Conservation (phyloP, 306 rosid species). For the Gynostemma pentaphyllum region DNA sequence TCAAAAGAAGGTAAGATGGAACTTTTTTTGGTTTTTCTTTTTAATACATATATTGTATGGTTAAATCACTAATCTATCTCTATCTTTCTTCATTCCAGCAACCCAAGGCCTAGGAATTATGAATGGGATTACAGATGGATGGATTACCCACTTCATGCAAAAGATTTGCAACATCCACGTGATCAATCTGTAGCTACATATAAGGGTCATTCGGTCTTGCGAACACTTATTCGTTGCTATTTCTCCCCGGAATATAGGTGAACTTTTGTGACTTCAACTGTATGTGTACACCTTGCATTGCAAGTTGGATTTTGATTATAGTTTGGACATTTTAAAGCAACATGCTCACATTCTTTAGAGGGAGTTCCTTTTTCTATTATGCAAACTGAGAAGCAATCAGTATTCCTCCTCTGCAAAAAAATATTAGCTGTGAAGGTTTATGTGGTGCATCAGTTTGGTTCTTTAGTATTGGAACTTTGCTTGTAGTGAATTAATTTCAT, state of each 20-base stretch:
- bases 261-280: constrained; percentile 2
- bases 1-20: not conserved
- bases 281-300: not conserved
- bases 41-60: too few species aligned
- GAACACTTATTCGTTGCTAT: constrained; percentile 75
- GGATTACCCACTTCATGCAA: constrained; percentile 66
- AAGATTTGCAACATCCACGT: constrained; percentile 40
- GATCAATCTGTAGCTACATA: constrained; percentile 73
- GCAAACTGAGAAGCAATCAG: not conserved
- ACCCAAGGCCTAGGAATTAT: constrained; percentile 24
- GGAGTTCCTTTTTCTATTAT: not conserved
- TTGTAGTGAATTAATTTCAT: not conserved
- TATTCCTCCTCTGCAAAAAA: not conserved
- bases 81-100: constrained; percentile 20
- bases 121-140: constrained; percentile 90
- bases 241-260: constrained; percentile 80
- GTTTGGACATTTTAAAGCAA: not conserved
- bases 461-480: not conserved
- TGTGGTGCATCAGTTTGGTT: not conserved
- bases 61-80: not conserved
- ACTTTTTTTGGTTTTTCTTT: too few species aligned
- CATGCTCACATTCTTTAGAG: not conserved
- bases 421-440: not conserved
- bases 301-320: not conserved
- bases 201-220: constrained; percentile 73